A percentile compares a stretch with the other conserved stretches of the same genome.
phyloP scores from a whole-genome alignment of 1,284 basidiomycete genomes.

The Heterobasidion parviporum region DNA sequence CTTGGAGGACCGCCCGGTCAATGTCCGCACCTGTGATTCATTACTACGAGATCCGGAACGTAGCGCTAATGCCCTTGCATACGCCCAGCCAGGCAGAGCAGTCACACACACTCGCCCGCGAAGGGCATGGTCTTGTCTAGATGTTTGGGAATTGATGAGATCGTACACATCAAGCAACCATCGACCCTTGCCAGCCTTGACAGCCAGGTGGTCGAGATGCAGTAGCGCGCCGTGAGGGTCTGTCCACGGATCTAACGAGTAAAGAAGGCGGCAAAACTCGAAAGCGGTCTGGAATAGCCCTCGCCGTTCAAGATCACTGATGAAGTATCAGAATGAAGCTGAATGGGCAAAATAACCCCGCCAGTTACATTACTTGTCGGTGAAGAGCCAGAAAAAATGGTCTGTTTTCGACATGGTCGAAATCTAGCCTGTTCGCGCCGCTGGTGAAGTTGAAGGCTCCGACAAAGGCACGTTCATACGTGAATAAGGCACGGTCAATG shows the following conservation, averaged over 20 bases:
- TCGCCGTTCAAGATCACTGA: slow-evolving; percentile 73
- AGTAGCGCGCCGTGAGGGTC: slow-evolving; percentile 82
- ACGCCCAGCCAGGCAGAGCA: slow-evolving; percentile 74
- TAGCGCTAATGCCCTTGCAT: slow-evolving; percentile 67
- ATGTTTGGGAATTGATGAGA: slow-evolving; percentile 27
- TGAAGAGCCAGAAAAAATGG: slow-evolving; percentile 79
- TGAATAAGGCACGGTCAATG: slow-evolving; percentile 80
- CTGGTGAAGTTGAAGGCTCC: slow-evolving; percentile 77
- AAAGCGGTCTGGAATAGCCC: slow-evolving; percentile 85
- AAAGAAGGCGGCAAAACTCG: slow-evolving; percentile 79
- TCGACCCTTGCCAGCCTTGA: slow-evolving; percentile 70
- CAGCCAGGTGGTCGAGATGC: slow-evolving; percentile 79
- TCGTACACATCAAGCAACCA: slow-evolving; percentile 74
- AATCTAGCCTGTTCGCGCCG: slow-evolving; percentile 79
- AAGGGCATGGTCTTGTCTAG: slow-evolving; percentile 12
- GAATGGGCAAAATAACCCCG: slow-evolving; percentile 2
- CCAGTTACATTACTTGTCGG: slow-evolving; percentile 62
- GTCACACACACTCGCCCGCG: slow-evolving; percentile 40
- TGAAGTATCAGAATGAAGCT: slow-evolving; percentile 1
- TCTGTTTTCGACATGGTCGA: slow-evolving; percentile 79
- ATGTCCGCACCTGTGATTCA: slow-evolving; percentile 1
- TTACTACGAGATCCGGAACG: slow-evolving; percentile 32
- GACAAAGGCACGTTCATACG: slow-evolving; percentile 82
- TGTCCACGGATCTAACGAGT: slow-evolving; percentile 71
- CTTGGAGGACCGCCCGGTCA: not conserved